Evolutionary conservation across 805 yeast species (phyloP).

Genomic region (Barnettozyma vustinii): DNA sequence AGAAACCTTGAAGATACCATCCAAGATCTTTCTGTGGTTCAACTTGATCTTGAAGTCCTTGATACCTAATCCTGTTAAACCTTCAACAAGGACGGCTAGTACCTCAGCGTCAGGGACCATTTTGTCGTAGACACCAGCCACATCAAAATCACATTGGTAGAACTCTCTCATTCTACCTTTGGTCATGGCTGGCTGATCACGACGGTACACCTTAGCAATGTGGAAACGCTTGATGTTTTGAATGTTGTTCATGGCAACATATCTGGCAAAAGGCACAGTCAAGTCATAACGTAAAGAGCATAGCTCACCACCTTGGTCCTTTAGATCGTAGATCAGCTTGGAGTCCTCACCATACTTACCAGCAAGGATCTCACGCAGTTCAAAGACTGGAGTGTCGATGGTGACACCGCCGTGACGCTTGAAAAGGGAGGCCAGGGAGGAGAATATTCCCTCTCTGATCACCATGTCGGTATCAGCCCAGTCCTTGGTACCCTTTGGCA

Average conservation of each 20-base stretch:
- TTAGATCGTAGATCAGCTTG: constrained; percentile 88
- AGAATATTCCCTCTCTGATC: constrained; percentile 82
- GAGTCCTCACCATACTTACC: constrained; percentile 99
- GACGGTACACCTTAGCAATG: constrained; percentile 96
- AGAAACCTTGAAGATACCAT: constrained; percentile 91
- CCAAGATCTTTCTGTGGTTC: constrained; percentile 93
- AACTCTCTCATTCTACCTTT: constrained; percentile 99
- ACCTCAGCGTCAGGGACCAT: constrained; percentile 98
- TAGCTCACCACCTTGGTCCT: constrained; percentile 98
- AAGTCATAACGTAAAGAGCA: constrained; percentile 93
- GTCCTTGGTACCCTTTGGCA: constrained; percentile 96
- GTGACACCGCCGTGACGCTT: constrained; percentile 98
- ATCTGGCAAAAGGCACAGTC: constrained; percentile 98
- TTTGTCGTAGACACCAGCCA: constrained; percentile 87
- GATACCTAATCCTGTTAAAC: constrained; percentile 78
- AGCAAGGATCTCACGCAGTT: constrained; percentile 87
- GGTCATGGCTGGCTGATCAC: constrained; percentile 99
- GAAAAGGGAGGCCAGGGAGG: constrained; percentile 66
- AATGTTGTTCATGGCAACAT: constrained; percentile 91
- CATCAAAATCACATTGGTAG: constrained; percentile 96
- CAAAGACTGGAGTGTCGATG: constrained; percentile 97
- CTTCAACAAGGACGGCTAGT: constrained; percentile 76
- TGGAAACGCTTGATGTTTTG: constrained; percentile 90
- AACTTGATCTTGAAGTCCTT: constrained; percentile 85
- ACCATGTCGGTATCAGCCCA: constrained; percentile 99